Evolutionary conservation across 805 yeast genomes (phyloP), one percentile per base, ranked within the genome.

Genomic region (Barnettozyma sucrosica): DNA sequence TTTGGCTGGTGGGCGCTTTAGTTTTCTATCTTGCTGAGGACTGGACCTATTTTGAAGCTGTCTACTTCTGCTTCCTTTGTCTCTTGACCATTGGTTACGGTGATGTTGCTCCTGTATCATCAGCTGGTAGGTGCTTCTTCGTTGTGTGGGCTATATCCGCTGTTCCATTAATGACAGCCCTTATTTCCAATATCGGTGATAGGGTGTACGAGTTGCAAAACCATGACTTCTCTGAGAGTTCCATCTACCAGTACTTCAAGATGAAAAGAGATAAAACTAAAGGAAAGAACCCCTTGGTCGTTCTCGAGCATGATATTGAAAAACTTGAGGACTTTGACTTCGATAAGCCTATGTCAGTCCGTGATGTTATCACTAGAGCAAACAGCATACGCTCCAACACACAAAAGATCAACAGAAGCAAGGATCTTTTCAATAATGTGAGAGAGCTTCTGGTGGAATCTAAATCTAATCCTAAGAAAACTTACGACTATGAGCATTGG

Each of bases 21-120:
- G 76, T 79, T 0, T 85, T 89, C 58, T 66, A 69, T 32, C 69
- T 65, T 30, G 65, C 76, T 16, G 95, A 88, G 61, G 68, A 66
- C 4, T 89, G 96, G 96, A 51, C 73, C 6, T 89, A 82, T 63
- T 85, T 84, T 53, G 69, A 79, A 45, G 73, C 80, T 2, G 70
- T 85, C n/a, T 89, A 89, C 66, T 89, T 86, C 58, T 79, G 90
- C 51, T 80, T 84, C 52, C 66, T 85, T 36, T 81, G 92, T 57
- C 73, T 89, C 45, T 66, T 88, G 7, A 86, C 96, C 0, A 84
- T 89, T 47, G 96, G 96, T 1, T 88, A 85, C 64, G 97, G 96
- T 26, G 89, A 83, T 58, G 80, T 70, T 55, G 70, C 79, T 1
- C 95, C 96, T 1, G 48, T 43, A 2, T 65, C 81, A 0, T 66